Conservation (phyloP, 768 basidiomycete genomes). For the Macrocybe gigantea region DNA sequence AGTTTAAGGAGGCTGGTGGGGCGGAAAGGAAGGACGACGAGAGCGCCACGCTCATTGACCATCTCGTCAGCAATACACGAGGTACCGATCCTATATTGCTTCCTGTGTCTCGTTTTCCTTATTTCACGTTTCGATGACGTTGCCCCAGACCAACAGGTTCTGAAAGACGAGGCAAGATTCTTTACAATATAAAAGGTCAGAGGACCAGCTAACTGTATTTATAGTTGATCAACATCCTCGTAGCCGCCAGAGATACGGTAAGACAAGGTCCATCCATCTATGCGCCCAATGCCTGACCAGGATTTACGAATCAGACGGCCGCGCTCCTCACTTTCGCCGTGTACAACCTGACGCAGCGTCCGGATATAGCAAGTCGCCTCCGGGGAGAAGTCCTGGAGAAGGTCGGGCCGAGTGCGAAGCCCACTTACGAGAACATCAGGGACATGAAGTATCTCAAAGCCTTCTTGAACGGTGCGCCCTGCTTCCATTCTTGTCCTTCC, state of each 20-base stretch:
- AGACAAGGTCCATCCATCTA: conserved; percentile 2
- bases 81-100: not conserved
- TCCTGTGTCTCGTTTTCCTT: not conserved
- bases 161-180: not conserved
- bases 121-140: not conserved
- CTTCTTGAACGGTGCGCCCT: conserved; percentile 25
- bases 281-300: not conserved
- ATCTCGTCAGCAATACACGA: not conserved
- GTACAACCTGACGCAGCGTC: conserved; percentile 40
- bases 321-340: conserved; percentile 33
- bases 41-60: not conserved
- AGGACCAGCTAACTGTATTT: not conserved
- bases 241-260: conserved; percentile 55
- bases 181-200: not conserved
- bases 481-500: not conserved
- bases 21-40: not conserved
- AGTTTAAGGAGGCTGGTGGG: not conserved
- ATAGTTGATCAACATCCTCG: conserved; percentile 34
- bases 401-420: conserved; percentile 29
- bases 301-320: conserved; percentile 25
- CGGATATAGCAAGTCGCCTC: conserved; percentile 30
- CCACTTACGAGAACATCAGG: conserved; percentile 38
- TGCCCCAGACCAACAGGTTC: not conserved
- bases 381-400: conserved; percentile 34
- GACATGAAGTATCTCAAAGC: conserved; percentile 40